A percentile compares a stretch with the other conserved stretches of the same genome.
Evolutionary conservation across 2,329 filamentous ascomycete species (phyloP).

Genomic region (Fusarium chlamydosporum): DNA sequence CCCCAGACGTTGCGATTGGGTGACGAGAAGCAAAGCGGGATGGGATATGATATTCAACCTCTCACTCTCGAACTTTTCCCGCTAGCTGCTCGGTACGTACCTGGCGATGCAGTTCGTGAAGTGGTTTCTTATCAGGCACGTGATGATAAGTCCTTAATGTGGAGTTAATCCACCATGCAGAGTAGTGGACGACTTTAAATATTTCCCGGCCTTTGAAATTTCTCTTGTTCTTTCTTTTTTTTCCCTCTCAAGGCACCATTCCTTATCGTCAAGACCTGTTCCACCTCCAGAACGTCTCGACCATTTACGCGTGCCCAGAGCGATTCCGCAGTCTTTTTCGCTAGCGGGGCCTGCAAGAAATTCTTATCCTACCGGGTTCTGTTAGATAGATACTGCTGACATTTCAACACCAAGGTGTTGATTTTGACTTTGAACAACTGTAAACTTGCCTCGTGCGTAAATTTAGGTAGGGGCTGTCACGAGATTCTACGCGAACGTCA

Average conservation of each 20-base stretch:
- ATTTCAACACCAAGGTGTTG: conserved; percentile 55
- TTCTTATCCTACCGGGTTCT: conserved; percentile 76
- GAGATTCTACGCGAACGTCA: too few species aligned
- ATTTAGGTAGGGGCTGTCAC: not conserved
- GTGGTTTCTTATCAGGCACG: not conserved
- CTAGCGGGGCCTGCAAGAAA: conserved; percentile 88
- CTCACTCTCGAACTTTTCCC: conserved; percentile 51
- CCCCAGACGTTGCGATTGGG: conserved; percentile 36
- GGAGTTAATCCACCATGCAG: conserved; percentile 4
- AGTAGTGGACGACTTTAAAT: not conserved
- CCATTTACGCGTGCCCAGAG: conserved; percentile 94
- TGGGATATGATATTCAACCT: conserved; percentile 43
- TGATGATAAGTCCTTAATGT: not conserved
- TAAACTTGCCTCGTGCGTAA: not conserved
- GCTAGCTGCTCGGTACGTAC: conserved; percentile 47
- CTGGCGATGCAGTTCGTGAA: conserved; percentile 5
- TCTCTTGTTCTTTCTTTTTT: conserved; percentile 48
- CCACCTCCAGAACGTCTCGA: conserved; percentile 82
- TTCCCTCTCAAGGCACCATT: conserved; percentile 75
- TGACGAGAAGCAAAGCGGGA: conserved; percentile 35
- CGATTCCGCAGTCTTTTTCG: conserved; percentile 89
- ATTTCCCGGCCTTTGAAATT: conserved; percentile 31
- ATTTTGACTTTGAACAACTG: not conserved
- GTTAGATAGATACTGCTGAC: conserved; percentile 98
- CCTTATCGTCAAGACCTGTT: conserved; percentile 95